Evolutionary conservation across 805 yeast genomes (phyloP), one percentile per base, ranked within the genome.

Genomic region (Cephaloascus albidus): DNA sequence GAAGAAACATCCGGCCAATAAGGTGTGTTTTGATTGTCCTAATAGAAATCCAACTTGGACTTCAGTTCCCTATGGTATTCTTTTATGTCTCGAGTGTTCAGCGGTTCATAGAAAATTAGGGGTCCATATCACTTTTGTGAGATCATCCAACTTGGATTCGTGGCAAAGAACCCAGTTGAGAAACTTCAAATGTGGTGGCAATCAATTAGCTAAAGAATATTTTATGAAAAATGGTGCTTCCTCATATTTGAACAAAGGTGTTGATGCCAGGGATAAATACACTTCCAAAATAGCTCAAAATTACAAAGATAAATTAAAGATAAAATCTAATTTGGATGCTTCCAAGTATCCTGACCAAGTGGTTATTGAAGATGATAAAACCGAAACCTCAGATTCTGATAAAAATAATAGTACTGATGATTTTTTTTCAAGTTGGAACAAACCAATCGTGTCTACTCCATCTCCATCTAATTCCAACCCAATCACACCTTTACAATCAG

Each of bases 11-110:
- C 78, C 78, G 19, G 84, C 87, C 36, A 89, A 89, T 68, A 81
- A 81, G 53, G 76, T 71, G 31, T 93, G 98, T 63, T 90, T 93
- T 63, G 98, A 93, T 58, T 93, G 98, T 61, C 75, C 83, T 39
- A 85, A 89, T 51, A 87, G 85, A 56, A 89, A 89, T 58, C 97
- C 98, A 30, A 87, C 97, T 0, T 93, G 98, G 98, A 86, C 98
- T 3, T 90, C 97, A 12, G 88, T 90, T 40, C 96, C 97, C 12
- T 90, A 86, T 61, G 98, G 97, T 40, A 85, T 89, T 38, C 75
- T 89, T 57, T 65, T 93, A 43, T 93, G 98, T 67, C 72, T 89
- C 44, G 95, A 93, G 59, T 93, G 98, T 61, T 85, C 96, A 39
- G 89, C 97, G 3, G 87, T 84, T 38, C 98, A 93, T 67, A 78